Evolutionary conservation across 768 basidiomycete species (phyloP).

Genomic region (Russula olivacea): DNA sequence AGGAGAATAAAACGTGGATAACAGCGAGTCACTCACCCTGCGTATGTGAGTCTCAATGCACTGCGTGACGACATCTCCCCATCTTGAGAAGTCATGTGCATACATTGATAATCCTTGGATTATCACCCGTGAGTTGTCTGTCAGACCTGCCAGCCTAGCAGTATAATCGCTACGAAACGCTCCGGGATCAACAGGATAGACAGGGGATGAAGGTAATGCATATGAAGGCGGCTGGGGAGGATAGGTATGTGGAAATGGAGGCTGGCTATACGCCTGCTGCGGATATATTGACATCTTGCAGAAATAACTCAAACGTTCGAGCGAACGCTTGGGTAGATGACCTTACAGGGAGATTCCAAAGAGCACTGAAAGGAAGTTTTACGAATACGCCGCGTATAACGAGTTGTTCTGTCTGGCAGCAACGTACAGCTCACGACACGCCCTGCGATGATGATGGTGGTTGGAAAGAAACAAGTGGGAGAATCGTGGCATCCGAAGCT

Average conservation of each 20-base stretch:
- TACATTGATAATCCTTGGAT: slow-evolving; percentile 91
- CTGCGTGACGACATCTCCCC: slow-evolving; percentile 72
- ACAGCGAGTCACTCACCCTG: slow-evolving; percentile 60
- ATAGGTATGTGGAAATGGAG: slow-evolving; percentile 28
- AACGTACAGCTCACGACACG: slow-evolving; percentile 25
- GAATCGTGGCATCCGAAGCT: background rate
- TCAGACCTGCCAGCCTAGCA: slow-evolving; percentile 69
- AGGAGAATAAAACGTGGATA: slow-evolving; percentile 16
- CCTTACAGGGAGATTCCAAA: slow-evolving; percentile 16
- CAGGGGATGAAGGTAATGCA: slow-evolving; percentile 39
- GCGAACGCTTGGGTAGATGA: slow-evolving; percentile 18
- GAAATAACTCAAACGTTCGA: slow-evolving; percentile 19
- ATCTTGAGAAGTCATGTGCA: slow-evolving; percentile 80
- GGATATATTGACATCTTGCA: slow-evolving; percentile 57
- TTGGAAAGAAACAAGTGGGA: slow-evolving; percentile 21
- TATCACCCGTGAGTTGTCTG: slow-evolving; percentile 90
- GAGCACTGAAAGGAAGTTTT: slow-evolving; percentile 16
- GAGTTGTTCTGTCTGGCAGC: slow-evolving; percentile 19
- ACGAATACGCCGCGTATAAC: slow-evolving; percentile 19
- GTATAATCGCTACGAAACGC: slow-evolving; percentile 76
- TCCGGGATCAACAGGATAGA: slow-evolving; percentile 55
- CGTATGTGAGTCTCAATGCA: slow-evolving; percentile 82
- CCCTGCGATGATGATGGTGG: slow-evolving; percentile 25
- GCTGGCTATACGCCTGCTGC: slow-evolving; percentile 50
- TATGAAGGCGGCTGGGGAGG: slow-evolving; percentile 43